Base-by-base conservation (phyloP, 495 filamentous ascomycete species). In the Daldinia grandis region DNA sequence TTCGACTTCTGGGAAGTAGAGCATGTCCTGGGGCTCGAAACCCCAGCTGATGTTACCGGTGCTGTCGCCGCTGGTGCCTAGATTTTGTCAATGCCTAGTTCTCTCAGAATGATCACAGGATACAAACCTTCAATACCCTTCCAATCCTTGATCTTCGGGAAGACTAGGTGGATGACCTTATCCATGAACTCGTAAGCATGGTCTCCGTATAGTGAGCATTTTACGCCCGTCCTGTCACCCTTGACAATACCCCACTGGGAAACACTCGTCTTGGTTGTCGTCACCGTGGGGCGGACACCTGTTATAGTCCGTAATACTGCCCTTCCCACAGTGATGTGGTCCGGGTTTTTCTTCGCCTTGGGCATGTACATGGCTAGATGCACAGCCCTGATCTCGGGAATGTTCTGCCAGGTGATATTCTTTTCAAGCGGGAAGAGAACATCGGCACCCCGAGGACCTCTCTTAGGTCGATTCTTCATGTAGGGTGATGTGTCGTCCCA, bases 71-170 rank as follows among this genome's bases (percentile, higher is more conserved):
- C 83, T 83, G 27, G 83, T 78, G 25, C 79, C 83, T 84, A 64
- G 50, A 62, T 42, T 30, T 35, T 25, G 30, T 72, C 63, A 62
- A 65, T 47, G 38, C 25, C 27, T n/a, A 50, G 25, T 5, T 35
- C 49, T 59, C 15, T n/a, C 10, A 10, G 38, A 17, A 49, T 17
- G 15, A 15, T 14, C n/a, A 54, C 25, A 14, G 25, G 30, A 30
- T 51, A 83, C 74, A 74, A 85, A 68, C 92, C 95, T 77, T 86
- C 83, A 37, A 97, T 84, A 63, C 95, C 95, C 62, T 85, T 85
- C 88, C 93, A 99, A 63, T 99, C 95, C 84, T 98, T 99, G 73
- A 98, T 94, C 73, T 88, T 89, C 56, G 95, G 95, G 76, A 98
- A 83, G 7, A 99, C 96, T 4, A 98, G 82, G 79, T 97, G 91